phyloP scores from a whole-genome alignment of 106 monocot species.

The Acorus gramineus region DNA sequence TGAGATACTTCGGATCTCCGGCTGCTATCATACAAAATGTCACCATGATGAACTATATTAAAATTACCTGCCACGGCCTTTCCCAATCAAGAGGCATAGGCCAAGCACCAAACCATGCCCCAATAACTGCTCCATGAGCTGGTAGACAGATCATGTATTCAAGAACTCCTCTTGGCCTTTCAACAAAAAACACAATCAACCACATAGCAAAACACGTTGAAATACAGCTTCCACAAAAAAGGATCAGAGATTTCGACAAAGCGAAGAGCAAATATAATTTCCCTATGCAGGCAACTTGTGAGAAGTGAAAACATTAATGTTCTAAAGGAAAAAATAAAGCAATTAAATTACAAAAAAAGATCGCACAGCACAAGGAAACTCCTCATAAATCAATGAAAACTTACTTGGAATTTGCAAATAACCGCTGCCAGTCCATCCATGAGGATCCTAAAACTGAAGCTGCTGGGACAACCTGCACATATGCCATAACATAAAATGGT shows the following conservation, averaged over 20 bases:
- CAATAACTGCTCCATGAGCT: constrained; percentile 79
- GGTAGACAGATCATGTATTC: constrained; percentile 70
- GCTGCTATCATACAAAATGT: too few relatives aligned
- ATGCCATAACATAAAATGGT: background rate
- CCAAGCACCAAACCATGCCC: constrained; percentile 97
- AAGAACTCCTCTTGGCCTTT: constrained; percentile 33
- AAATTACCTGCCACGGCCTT: constrained; percentile 86
- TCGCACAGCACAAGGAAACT: background rate
- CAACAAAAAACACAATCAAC: constrained; percentile 7
- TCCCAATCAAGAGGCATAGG: constrained; percentile 99
- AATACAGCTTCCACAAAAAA: too few relatives aligned
- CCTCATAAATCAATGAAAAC: constrained; percentile 2
- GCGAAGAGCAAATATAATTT: too few relatives aligned
- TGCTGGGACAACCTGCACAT: constrained; percentile 69
- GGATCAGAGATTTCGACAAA: too few relatives aligned
- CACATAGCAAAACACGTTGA: background rate
- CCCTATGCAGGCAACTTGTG: too few relatives aligned
- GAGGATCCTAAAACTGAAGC: constrained; percentile 75
- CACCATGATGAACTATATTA: background rate
- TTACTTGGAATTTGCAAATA: constrained; percentile 59
- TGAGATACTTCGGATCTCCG: too few relatives aligned
- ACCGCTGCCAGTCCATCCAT: constrained; percentile 51
- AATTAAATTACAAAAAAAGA: background rate
- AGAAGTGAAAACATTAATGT: too few relatives aligned
- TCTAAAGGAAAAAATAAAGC: background rate